Conservation (phyloP, 2,329 filamentous ascomycete genomes). For the Trichoderma sp. region DNA sequence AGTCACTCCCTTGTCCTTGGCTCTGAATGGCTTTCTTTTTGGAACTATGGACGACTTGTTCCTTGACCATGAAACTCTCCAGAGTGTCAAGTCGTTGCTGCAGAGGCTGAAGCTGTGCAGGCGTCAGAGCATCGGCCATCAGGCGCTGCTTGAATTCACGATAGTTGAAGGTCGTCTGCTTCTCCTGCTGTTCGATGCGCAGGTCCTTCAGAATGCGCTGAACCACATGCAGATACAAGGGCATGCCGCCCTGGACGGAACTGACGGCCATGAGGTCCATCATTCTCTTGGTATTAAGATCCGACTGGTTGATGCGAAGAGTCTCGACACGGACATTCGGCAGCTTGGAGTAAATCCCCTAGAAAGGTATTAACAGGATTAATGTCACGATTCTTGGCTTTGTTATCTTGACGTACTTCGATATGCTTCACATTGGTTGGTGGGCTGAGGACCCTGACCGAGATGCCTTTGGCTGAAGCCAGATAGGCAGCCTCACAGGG, state of each 20-base stretch:
- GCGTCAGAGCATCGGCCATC: slow-evolving; percentile 38
- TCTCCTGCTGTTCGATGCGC: slow-evolving; percentile 43
- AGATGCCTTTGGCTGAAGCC: slow-evolving; percentile 39
- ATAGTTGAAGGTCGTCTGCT: slow-evolving; percentile 46
- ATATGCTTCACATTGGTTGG: slow-evolving; percentile 49
- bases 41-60: slow-evolving; percentile 19
- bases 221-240: slow-evolving; percentile 57
- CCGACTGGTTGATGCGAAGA: slow-evolving; percentile 47
- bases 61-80: slow-evolving; percentile 43
- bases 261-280: slow-evolving; percentile 57
- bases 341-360: slow-evolving; percentile 6
- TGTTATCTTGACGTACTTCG: slow-evolving; percentile 26
- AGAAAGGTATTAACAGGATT: background rate
- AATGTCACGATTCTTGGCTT: background rate
- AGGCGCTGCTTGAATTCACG: slow-evolving; percentile 39
- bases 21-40: background rate
- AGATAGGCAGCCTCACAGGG: slow-evolving; percentile 61
- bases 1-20: slow-evolving; percentile 19
- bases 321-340: slow-evolving; percentile 45
- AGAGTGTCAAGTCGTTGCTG: slow-evolving; percentile 40
- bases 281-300: slow-evolving; percentile 58
- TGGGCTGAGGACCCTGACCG: slow-evolving; percentile 53
- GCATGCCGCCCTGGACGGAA: slow-evolving; percentile 36
- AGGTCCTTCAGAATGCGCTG: slow-evolving; percentile 56
- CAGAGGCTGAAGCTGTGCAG: slow-evolving; percentile 53